Evolutionary conservation across 768 basidiomycete species (phyloP), one percentile per base, ranked within the genome.

Genomic region (Mrakia blollopis): DNA sequence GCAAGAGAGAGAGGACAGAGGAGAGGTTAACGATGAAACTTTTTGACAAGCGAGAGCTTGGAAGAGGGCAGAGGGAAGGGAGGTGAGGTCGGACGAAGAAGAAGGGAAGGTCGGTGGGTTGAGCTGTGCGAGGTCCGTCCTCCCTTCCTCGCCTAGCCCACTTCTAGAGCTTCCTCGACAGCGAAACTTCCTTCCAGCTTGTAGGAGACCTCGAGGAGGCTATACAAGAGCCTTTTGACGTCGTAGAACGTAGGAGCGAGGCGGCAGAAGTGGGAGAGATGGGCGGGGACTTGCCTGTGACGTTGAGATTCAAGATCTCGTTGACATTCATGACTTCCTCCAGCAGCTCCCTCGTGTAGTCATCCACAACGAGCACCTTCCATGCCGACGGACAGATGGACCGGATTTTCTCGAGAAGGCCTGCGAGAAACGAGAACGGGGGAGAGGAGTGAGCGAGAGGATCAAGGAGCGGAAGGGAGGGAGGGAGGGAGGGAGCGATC

Each of bases 311-410:
- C 75, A 98, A 84, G 75, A 98, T 92, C 83, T 99, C 96, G 80
- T 92, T 94, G 82, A 93, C 91, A 85, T 93, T 94, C 80, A 98
- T 87, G 5, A 95, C 93, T 13, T 91, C 89, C 78, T 90, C 88
- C 65, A 99, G 84, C 73, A 98, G 85, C 82, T 87, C 89, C 84
- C 94, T 91, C 35, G 94, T 91, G 84, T 92, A 89, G 79, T 94
- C 93, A 83, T 99, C 97, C 73, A 98, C 92, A 77, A 99, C 94
- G 62, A 98, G 89, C 80, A 97, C 91, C 88, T 99, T 99, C 97
- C 97, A 99, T 87, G 30, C 32, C 23, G 63, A 35, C 16, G 73
- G 68, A 9, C 41, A 57, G 54, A 78, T 71, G n/a, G 73, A 61
- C 25, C 30, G 32, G 68, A 78, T 67, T 61, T 74, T 74, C 65